These are phyloP conservation scores for Chrysochromulina parva DNA, from an alignment of 78 protist species.

Conservation along the genomic window DNA sequence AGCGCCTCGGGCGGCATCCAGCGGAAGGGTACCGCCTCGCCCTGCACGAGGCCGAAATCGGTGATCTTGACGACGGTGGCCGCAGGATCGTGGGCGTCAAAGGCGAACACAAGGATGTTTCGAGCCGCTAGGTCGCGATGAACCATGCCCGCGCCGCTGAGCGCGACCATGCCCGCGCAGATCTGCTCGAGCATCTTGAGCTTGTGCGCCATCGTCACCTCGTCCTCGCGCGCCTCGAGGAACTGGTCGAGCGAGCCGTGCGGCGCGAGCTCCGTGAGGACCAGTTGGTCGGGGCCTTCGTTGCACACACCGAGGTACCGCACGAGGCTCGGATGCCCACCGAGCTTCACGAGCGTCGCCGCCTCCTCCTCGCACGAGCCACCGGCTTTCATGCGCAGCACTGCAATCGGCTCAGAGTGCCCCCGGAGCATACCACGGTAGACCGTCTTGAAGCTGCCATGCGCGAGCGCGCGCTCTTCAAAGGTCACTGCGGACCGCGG, in stretches of 20 bases:
- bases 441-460: not conserved
- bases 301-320: not conserved
- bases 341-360: not conserved
- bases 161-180: constrained; percentile 14
- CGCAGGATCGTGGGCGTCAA: not conserved
- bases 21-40: not conserved
- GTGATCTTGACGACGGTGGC: not conserved
- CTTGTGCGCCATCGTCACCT: not conserved
- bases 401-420: not conserved
- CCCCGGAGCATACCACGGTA: not conserved
- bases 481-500: not conserved
- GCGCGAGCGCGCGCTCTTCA: not conserved
- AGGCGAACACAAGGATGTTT: not conserved
- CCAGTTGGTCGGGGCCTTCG: constrained; percentile 3
- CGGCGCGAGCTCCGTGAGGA: constrained; percentile 7
- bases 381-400: not conserved
- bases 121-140: not conserved
- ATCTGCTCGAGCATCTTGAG: not conserved
- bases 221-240: not conserved
- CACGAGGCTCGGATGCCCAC: not conserved
- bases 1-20: constrained; percentile 20
- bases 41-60: constrained; percentile 5
- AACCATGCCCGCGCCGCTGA: not conserved
- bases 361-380: constrained; percentile 14
- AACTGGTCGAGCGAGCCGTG: not conserved